Evolutionary conservation across 163 green algal genomes (phyloP), one percentile per base, ranked within the genome.

Genomic region (Picocystis sp.): DNA sequence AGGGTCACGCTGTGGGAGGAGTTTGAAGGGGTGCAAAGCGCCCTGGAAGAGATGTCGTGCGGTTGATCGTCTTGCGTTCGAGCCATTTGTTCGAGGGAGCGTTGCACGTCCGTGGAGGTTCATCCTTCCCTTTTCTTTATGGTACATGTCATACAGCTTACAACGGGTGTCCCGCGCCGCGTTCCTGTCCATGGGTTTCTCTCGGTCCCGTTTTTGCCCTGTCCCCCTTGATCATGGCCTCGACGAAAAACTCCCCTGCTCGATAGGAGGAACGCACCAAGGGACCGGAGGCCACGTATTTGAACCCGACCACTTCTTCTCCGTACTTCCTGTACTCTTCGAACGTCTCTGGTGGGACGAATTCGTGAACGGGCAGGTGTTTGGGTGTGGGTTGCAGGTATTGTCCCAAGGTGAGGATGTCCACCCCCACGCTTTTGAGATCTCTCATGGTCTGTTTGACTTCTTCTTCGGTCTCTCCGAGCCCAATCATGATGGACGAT

Each of bases 401-500:
- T 70, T 96, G 87, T 0, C 87, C 87, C 17, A 96, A 62, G 1
- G 87, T 96, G 55, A 96, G 67, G 60, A 96, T 90, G 64, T 96
- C 87, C 19, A 95, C 87, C 6, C 83, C 87, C 9, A 68, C 76
- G 8, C 74, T 74, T 49, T 61, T 57, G 25, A 94, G 61, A 61
- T 92, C 82, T 1, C 62, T 38, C 83, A 95, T 88, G 13, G 79
- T 74, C 52, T 88, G 67, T 10, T 74, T 64, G 33, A 94, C 62
- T 54, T 75, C 60, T 83, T 80, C 58, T 15, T 73, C 49, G 19
- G 21, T 71, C 54, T 80, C 69, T 3, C 65, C 69, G 5, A 94
- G 66, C 5, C 86, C 86, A 41, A 96, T 71, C 87, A 96, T 95
- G 64, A 95, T 80, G 50, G 64, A 83, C 3, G 61, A 22, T 69